These are phyloP conservation scores for Aspergillus incahuasiensis DNA, from an alignment of 495 filamentous ascomycete genomes.

Conservation along the genomic window DNA sequence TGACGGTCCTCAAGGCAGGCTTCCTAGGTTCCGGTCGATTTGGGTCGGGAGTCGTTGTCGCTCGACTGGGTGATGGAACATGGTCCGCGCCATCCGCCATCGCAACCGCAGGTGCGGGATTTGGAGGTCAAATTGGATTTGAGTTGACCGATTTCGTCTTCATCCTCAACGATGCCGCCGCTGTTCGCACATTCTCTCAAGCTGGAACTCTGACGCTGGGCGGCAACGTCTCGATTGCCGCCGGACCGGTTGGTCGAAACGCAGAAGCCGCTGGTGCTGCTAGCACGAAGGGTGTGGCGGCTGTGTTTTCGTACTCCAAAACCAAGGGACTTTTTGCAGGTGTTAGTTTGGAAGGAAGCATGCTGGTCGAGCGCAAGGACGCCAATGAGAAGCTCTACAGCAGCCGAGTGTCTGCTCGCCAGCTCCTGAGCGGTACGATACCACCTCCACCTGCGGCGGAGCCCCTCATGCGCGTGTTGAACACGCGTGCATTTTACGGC, in stretches of 20 bases:
- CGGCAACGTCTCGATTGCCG: slow-evolving; percentile 94
- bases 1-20: slow-evolving; percentile 93
- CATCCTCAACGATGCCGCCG: slow-evolving; percentile 88
- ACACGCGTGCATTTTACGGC: slow-evolving; percentile 77
- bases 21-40: slow-evolving; percentile 91
- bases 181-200: slow-evolving; percentile 93
- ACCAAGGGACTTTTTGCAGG: slow-evolving; percentile 97
- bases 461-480: slow-evolving; percentile 77
- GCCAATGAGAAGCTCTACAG: slow-evolving; percentile 96
- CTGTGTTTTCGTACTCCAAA: slow-evolving; percentile 93
- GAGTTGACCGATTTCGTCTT: slow-evolving; percentile 99
- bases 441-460: slow-evolving; percentile 76
- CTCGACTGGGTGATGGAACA: slow-evolving; percentile 80
- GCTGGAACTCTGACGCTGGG: slow-evolving; percentile 85
- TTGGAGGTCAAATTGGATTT: slow-evolving; percentile 95
- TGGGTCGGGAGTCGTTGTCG: slow-evolving; percentile 90
- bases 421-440: slow-evolving; percentile 74
- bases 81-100: slow-evolving; percentile 97
- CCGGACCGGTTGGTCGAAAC: slow-evolving; percentile 89
- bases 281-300: slow-evolving; percentile 82
- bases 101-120: slow-evolving; percentile 82
- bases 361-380: slow-evolving; percentile 87
- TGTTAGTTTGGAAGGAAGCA: slow-evolving; percentile 87
- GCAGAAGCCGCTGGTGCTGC: slow-evolving; percentile 95
- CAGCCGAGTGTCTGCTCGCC: slow-evolving; percentile 68